Conservation (phyloP, 768 basidiomycete species). For the Boletales sp. region DNA sequence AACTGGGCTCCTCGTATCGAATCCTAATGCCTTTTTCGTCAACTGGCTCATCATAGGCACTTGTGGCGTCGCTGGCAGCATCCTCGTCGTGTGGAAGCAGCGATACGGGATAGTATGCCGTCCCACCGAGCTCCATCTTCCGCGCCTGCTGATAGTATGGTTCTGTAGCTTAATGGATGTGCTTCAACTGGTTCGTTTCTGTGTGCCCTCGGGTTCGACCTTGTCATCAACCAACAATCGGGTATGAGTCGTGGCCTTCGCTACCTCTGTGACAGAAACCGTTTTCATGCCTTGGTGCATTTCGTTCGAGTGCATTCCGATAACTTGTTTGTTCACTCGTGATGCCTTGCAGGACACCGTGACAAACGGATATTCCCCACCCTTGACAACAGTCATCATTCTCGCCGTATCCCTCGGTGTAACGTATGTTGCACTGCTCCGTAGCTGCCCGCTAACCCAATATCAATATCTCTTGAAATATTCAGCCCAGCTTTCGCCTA, state of each 20-base stretch:
- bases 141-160: constrained; percentile 1
- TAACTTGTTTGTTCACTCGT: background rate
- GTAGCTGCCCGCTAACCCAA: background rate
- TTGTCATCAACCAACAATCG: constrained; percentile 51
- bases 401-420: constrained; percentile 51
- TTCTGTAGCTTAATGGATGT: constrained; percentile 41
- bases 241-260: constrained; percentile 65
- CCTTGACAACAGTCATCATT: constrained; percentile 46
- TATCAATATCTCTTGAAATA: background rate
- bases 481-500: constrained; percentile 50
- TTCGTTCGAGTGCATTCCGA: background rate
- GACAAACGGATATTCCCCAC: constrained; percentile 47
- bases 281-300: constrained; percentile 52
- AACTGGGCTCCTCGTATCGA: constrained; percentile 44
- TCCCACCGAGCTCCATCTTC: background rate
- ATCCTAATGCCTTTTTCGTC: constrained; percentile 31
- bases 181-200: constrained; percentile 64
- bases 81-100: constrained; percentile 43
- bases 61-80: constrained; percentile 40
- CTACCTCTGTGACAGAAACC: constrained; percentile 60
- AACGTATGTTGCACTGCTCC: constrained; percentile 41
- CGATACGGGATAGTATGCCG: constrained; percentile 48
- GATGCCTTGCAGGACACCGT: constrained; percentile 42
- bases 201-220: constrained; percentile 51
- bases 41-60: constrained; percentile 55